Conservation (phyloP, 805 yeast genomes). For the Kuraishia piskuri region DNA sequence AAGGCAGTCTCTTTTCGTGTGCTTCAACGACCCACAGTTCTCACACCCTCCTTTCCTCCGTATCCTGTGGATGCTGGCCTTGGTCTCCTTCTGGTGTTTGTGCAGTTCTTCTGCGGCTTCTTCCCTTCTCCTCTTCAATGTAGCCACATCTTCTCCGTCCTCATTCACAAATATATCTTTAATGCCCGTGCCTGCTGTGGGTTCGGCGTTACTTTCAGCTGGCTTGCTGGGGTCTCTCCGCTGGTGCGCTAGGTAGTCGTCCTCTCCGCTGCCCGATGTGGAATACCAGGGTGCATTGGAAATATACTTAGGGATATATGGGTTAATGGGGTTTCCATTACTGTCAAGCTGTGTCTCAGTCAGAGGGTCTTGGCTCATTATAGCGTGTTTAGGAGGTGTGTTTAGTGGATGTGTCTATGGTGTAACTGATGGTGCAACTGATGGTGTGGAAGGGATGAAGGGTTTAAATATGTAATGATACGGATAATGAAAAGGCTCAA, state of each 20-base stretch:
- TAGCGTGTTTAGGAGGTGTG: no score
- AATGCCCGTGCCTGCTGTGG: conserved; percentile 51
- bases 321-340: conserved; percentile 1
- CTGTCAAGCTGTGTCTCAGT: neutral
- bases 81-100: conserved; percentile 2
- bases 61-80: neutral
- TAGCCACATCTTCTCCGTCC: conserved; percentile 4
- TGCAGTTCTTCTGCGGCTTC: neutral
- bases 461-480: no score
- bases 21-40: conserved; percentile 52
- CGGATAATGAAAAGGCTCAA: no score
- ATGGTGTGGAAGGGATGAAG: no score
- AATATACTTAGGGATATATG: conserved; percentile 30
- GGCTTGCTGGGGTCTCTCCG: conserved; percentile 32
- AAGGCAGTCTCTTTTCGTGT: conserved; percentile 44
- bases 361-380: neutral
- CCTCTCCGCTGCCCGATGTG: conserved; percentile 10
- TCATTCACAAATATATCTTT: conserved; percentile 29
- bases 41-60: conserved; percentile 23
- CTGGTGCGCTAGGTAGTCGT: conserved; percentile 52
- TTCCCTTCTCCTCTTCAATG: conserved; percentile 5
- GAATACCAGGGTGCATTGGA: conserved; percentile 33
- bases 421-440: no score
- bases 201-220: conserved; percentile 36
- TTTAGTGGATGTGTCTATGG: no score